phyloP scores from a whole-genome alignment of 2,329 filamentous ascomycete genomes.

The Ophiostoma piceae region DNA sequence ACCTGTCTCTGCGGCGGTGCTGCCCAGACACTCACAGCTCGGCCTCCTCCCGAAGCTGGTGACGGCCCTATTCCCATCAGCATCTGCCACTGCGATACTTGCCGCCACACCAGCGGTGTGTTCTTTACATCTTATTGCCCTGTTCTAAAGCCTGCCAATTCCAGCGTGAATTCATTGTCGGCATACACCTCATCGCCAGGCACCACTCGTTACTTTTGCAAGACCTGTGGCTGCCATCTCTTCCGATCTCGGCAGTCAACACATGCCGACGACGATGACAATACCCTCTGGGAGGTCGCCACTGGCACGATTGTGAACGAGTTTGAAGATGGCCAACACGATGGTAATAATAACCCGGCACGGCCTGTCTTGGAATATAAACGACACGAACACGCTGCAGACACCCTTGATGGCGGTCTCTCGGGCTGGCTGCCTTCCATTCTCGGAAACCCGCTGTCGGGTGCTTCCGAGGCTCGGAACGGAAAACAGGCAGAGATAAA shows the following conservation, averaged over 20 bases:
- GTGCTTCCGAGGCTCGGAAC: background rate
- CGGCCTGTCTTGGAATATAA: background rate
- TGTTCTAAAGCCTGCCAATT: conserved; percentile 25
- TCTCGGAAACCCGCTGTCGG: background rate
- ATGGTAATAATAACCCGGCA: background rate
- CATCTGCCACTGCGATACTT: conserved; percentile 32
- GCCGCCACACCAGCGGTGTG: conserved; percentile 34
- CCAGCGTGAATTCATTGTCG: conserved; percentile 23
- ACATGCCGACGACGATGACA: background rate
- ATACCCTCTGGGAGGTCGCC: background rate
- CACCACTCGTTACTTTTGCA: conserved; percentile 37
- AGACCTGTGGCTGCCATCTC: conserved; percentile 40
- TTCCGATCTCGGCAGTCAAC: conserved; percentile 30
- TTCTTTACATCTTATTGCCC: conserved; percentile 39
- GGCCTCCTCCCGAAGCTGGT: background rate
- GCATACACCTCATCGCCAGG: conserved; percentile 22
- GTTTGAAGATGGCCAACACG: background rate
- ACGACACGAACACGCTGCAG: background rate
- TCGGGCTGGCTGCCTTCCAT: background rate
- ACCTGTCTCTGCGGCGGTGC: background rate
- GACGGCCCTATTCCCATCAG: conserved; percentile 20
- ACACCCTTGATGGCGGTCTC: background rate
- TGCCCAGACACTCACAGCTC: conserved; percentile 20
- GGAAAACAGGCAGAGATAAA: background rate
- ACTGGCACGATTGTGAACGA: background rate